A percentile compares a stretch with the other conserved stretches of the same genome.
Evolutionary conservation across 164 flowering plant species (phyloP).

Genomic region (Chimonanthus salicifolius): DNA sequence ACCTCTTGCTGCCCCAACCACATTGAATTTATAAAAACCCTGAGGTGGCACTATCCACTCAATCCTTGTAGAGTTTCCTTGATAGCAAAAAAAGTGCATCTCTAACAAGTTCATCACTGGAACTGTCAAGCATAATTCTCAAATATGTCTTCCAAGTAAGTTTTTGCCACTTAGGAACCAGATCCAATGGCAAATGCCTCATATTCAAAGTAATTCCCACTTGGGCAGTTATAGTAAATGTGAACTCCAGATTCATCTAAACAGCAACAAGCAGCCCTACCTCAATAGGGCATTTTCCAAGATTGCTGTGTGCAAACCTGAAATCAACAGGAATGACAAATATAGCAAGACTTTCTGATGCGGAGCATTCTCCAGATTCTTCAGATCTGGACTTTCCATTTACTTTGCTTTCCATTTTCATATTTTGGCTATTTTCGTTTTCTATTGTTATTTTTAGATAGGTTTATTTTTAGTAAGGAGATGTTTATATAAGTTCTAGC

Average conservation of each 20-base stretch:
- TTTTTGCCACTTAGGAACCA: conserved; percentile 94
- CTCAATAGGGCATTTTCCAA: conserved; percentile 93
- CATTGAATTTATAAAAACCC: too few relatives aligned
- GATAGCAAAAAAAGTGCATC: conserved; percentile 76
- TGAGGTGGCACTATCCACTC: too few relatives aligned
- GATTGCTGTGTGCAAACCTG: conserved; percentile 92
- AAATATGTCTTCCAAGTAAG: conserved; percentile 83
- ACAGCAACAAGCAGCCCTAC: conserved; percentile 84
- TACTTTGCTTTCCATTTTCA: too few relatives aligned
- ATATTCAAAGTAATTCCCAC: conserved; percentile 89
- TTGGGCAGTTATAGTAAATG: conserved; percentile 89
- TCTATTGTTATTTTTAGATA: too few relatives aligned
- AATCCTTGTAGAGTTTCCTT: conserved; percentile 75
- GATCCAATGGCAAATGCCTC: conserved; percentile 98
- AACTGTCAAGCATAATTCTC: conserved; percentile 45
- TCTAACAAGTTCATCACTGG: conserved; percentile 69
- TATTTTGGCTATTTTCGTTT: too few relatives aligned
- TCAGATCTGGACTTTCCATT: too few relatives aligned
- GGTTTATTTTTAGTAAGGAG: too few relatives aligned
- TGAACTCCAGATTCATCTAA: conserved; percentile 80
- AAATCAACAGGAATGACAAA: conserved; percentile 5
- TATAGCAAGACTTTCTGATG: too few relatives aligned
- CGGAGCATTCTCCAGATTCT: too few relatives aligned
- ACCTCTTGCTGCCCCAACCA: too few relatives aligned
- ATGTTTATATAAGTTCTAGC: too few relatives aligned